These are phyloP conservation scores for Marasmius oreades DNA, from an alignment of 1,284 basidiomycete genomes.

Conservation along the genomic window DNA sequence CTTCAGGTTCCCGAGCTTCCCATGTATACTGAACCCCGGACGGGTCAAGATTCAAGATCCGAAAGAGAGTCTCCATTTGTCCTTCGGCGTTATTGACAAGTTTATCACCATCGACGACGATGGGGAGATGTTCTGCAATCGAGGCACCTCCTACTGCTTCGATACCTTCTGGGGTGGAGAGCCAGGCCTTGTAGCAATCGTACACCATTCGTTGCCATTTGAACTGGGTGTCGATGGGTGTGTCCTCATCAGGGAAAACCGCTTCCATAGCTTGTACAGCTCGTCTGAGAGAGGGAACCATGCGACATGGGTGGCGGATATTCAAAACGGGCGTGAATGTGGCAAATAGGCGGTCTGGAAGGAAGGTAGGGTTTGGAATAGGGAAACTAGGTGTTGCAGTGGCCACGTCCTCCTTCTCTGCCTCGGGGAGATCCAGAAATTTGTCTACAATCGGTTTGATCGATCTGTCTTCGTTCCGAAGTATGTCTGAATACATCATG, in stretches of 20 bases:
- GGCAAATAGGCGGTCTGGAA: not conserved
- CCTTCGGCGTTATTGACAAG: not conserved
- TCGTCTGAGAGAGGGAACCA: not conserved
- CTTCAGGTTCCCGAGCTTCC: not conserved
- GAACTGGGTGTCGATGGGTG: not conserved
- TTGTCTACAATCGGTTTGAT: not conserved
- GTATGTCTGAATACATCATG: not conserved
- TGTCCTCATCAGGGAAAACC: not conserved
- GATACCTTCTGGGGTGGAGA: no score
- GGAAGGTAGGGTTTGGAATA: not conserved
- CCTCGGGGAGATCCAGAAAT: not conserved
- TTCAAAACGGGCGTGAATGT: not conserved
- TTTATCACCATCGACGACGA: not conserved
- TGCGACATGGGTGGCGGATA: no score
- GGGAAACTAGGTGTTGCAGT: not conserved
- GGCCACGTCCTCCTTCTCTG: not conserved
- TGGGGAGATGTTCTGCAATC: not conserved
- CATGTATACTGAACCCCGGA: not conserved
- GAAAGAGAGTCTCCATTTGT: not conserved
- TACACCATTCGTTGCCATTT: slow-evolving; percentile 1
- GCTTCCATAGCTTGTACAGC: not conserved
- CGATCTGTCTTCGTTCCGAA: not conserved
- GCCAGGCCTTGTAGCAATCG: not conserved
- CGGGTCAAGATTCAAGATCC: not conserved
- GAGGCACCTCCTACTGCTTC: no score